Percentiles rank a stretch among this genome's conserved stretches.
These are phyloP conservation scores for Macrolepiota dolichaula DNA, from an alignment of 768 basidiomycete genomes.

Conservation along the genomic window DNA sequence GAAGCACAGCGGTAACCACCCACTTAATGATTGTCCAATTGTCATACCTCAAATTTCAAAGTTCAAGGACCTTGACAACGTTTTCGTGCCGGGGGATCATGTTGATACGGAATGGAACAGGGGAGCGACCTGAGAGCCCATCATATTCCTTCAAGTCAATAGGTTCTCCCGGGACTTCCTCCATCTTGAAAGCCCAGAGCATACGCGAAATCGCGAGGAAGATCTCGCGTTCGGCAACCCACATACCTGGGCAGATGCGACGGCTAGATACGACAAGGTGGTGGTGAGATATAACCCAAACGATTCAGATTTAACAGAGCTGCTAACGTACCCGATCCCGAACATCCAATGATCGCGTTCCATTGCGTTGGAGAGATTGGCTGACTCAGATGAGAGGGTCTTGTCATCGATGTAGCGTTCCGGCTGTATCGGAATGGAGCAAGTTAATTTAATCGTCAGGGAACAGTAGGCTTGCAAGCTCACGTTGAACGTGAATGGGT, in stretches of 20 bases:
- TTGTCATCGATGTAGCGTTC: conserved; percentile 40
- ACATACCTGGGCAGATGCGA: conserved; percentile 41
- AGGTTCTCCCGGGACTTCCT: conserved; percentile 36
- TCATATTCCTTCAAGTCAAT: conserved; percentile 46
- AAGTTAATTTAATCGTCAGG: neutral
- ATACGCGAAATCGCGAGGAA: conserved; percentile 42
- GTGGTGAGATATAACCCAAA: neutral
- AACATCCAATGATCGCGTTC: conserved; percentile 52
- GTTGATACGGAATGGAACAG: conserved; percentile 37
- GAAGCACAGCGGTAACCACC: too few relatives aligned
- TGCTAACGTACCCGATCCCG: conserved; percentile 38
- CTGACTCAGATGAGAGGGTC: conserved; percentile 36
- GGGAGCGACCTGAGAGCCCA: conserved; percentile 42
- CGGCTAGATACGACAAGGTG: conserved; percentile 18
- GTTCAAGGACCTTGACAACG: conserved; percentile 10
- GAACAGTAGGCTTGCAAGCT: neutral
- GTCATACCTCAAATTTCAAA: neutral
- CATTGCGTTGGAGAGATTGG: conserved; percentile 35
- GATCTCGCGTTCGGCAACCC: conserved; percentile 43
- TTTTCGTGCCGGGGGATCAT: conserved; percentile 28
- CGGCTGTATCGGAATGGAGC: conserved; percentile 23
- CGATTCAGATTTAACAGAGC: neutral
- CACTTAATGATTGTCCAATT: too few relatives aligned
- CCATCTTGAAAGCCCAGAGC: conserved; percentile 45
- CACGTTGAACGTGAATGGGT: conserved; percentile 32